Conservation (phyloP, 805 yeast species). For the Suhomyces prunicola region DNA sequence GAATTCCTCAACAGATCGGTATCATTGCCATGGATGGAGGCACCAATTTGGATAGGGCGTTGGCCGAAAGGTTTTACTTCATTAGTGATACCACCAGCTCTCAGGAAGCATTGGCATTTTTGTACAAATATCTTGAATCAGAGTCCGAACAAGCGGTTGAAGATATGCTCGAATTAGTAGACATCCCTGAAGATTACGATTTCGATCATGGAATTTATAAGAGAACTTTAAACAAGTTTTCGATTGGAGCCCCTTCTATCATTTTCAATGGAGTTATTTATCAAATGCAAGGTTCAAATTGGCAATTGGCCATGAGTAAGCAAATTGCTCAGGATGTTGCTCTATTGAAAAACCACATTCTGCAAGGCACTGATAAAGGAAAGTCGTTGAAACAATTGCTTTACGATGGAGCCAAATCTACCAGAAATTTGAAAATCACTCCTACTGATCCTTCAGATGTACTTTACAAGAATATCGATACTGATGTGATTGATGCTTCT, state of each 20-base stretch:
- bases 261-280: slow-evolving; percentile 72
- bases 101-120: slow-evolving; percentile 37
- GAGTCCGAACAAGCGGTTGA: slow-evolving; percentile 22
- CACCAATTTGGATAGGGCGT: slow-evolving; percentile 22
- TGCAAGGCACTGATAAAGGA: slow-evolving; percentile 21
- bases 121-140: slow-evolving; percentile 35
- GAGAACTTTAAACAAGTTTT: slow-evolving; percentile 24
- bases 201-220: slow-evolving; percentile 16
- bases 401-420: slow-evolving; percentile 36
- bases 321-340: slow-evolving; percentile 55
- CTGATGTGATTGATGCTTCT: slow-evolving; percentile 24
- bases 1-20: slow-evolving; percentile 79
- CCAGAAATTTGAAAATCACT: slow-evolving; percentile 44
- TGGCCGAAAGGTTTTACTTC: slow-evolving; percentile 35
- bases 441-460: slow-evolving; percentile 34
- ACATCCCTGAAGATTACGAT: slow-evolving; percentile 15
- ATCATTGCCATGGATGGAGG: slow-evolving; percentile 57
- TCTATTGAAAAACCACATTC: slow-evolving; percentile 25
- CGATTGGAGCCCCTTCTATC: slow-evolving; percentile 48
- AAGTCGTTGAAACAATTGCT: slow-evolving; percentile 38
- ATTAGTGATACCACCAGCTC: slow-evolving; percentile 26
- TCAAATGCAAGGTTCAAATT: slow-evolving; percentile 45
- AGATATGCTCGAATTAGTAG: slow-evolving; percentile 17
- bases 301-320: slow-evolving; percentile 53
- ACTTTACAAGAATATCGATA: slow-evolving; percentile 28